Evolutionary conservation across 306 rosid species (phyloP).

Genomic region (Cicer pinnatifidum): DNA sequence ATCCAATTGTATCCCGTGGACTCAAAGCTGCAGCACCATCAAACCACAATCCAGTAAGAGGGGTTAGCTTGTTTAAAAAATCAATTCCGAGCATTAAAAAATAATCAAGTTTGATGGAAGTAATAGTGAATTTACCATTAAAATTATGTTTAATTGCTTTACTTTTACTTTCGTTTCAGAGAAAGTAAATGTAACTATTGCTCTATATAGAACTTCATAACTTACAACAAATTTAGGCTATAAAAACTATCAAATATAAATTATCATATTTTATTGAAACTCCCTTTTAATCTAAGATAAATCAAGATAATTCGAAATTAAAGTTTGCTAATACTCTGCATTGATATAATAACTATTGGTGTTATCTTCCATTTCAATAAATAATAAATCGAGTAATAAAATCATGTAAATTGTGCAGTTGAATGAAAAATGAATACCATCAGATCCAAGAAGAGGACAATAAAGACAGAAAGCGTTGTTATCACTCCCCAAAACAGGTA

Average conservation of each 20-base stretch:
- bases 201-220: not conserved
- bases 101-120: not conserved
- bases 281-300: not conserved
- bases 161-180: not conserved
- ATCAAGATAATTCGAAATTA: not conserved
- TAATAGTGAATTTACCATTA: not conserved
- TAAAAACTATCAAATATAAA: not conserved
- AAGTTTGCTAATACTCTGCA: not conserved
- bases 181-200: not conserved
- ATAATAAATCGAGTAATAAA: not conserved
- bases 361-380: not conserved
- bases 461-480: conserved; percentile 67
- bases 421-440: conserved; percentile 53
- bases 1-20: conserved; percentile 81
- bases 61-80: not conserved
- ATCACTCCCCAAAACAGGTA: conserved; percentile 73
- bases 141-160: not conserved
- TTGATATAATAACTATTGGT: not conserved
- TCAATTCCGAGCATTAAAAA: not conserved
- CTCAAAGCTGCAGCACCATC: conserved; percentile 64
- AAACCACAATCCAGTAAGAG: not conserved
- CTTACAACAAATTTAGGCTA: not conserved
- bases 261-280: not conserved
- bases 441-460: conserved; percentile 70
- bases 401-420: not conserved